Conservation (phyloP, 768 basidiomycete genomes). For the Mycena polygramma region DNA sequence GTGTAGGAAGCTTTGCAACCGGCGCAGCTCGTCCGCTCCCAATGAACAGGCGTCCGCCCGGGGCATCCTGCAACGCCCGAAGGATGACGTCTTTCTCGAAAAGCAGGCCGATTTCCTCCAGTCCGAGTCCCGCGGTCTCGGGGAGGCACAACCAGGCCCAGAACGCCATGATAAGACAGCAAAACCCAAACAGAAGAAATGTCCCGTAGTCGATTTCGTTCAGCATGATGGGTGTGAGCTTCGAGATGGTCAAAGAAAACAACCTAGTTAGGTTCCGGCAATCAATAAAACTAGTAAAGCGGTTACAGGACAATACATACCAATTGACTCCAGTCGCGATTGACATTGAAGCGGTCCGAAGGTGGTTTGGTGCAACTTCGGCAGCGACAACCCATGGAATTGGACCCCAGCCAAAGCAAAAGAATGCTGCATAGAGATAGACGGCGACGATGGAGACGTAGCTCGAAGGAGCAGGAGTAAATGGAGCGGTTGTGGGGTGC, state of each 20-base stretch:
- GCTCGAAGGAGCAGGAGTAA: constrained; percentile 49
- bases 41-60: constrained; percentile 53
- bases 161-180: constrained; percentile 55
- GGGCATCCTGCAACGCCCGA: constrained; percentile 56
- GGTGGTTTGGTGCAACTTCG: constrained; percentile 60
- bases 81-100: constrained; percentile 56
- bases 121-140: constrained; percentile 59
- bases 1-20: neutral
- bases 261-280: constrained; percentile 45
- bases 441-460: constrained; percentile 61
- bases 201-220: constrained; percentile 53
- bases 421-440: constrained; percentile 63
- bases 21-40: neutral
- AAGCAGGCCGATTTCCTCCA: constrained; percentile 61
- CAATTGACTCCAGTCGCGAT: constrained; percentile 58
- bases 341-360: constrained; percentile 54
- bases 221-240: constrained; percentile 55
- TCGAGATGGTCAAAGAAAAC: constrained; percentile 60
- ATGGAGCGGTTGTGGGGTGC: constrained; percentile 41
- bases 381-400: constrained; percentile 57
- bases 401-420: constrained; percentile 58
- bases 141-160: constrained; percentile 62
- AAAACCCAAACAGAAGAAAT: constrained; percentile 58
- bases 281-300: too few species aligned
- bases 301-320: neutral